Evolutionary conservation across 192 early-diverging fungal species (phyloP), one percentile per base, ranked within the genome.

Genomic region (Coemansia sp.): DNA sequence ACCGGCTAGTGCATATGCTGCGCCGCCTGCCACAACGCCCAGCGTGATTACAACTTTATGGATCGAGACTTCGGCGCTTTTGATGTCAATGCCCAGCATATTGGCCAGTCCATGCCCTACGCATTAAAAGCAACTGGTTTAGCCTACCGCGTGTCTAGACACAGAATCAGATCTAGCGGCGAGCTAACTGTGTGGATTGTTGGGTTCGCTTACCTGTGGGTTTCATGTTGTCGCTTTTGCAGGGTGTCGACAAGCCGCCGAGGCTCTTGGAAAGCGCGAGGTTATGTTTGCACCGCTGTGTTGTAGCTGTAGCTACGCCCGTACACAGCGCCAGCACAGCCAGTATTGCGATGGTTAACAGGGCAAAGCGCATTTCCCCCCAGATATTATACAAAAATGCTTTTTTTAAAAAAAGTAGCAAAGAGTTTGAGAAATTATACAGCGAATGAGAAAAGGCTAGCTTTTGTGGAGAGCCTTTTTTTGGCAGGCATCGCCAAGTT

Each of bases 1-100:
- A 25, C 62, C 46, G 49, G 64, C 58, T 12, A 77, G 56, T 6
- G 52, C 58, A 47, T 77, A 77, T 7, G 68, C 74, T 2, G 74
- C 61, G 29, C 52, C 49, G 8, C 43, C 32, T 18, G 64, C 74
- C 12, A 62, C 30, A 11, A 57, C 33, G 2, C 30, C 60, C 22
- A 77, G 44, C 2, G 42, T 54, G 22, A 70, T 10, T 7, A 44
- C 29, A 2, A 77, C 61, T 12, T 58, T 40, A 4, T 64, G 46
- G 1, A 71, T 25, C 4, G 74, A 54, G 29, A 71, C 40, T 19
- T 67, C 64, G 53, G 51, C 55, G 45, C 63, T 53, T 8, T 61
- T 60, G 29, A 67, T 25, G 33, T 62, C 50, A 10, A 60, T 54
- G 2, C 67, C 64, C 12, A n/a, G n/a, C n/a, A n/a, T n/a, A n/a